Evolutionary conservation across 768 basidiomycete genomes (phyloP), one percentile per base, ranked within the genome.

Genomic region (Lactifluus subvellereus): DNA sequence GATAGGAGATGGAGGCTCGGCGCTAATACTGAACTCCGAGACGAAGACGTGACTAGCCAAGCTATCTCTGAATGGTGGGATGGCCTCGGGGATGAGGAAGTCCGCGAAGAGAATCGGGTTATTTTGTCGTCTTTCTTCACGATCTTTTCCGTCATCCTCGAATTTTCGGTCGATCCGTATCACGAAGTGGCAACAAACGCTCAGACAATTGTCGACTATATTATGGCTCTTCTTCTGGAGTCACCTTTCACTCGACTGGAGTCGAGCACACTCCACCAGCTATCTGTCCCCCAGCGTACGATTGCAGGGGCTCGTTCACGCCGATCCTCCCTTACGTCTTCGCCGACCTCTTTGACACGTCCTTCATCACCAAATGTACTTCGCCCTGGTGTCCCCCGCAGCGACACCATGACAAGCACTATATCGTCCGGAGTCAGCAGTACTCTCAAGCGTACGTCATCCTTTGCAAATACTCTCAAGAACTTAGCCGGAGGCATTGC

Each of bases 121-220:
- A 77, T 94, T 2, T 78, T 98, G 33, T 91, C 91, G n/a, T 91
- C 89, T 2, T 94, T 96, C 78, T 94, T 92, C 79, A 93, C 94
- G 27, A 91, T 98, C 66, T 94, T 91, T 69, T 87, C 88, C 16
- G 83, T 88, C 6, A 80, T 99, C 16, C 77, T 97, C 62, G 95
- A 98, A 72, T 81, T 98, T 10, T 92, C 94, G 0, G 88, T 88
- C 10, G 97, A 98, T 69, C 91, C 96, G 0, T 93, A 96, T 70
- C 84, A 88, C 52, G 94, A 98, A 72, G 94, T 98, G 14, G 89
- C 94, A 0, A 85, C 89, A 8, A 85, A 91, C 70, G 95, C 95
- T 0, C 89, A 90, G 69, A 94, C 91, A 0, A 85, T 96, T 32
- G 82, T 93, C 35, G 97, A 99, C 74, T 97, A 96, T 71, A 82